Base-by-base conservation (phyloP, 1,284 basidiomycete genomes). In the Trichosporon sp. region DNA sequence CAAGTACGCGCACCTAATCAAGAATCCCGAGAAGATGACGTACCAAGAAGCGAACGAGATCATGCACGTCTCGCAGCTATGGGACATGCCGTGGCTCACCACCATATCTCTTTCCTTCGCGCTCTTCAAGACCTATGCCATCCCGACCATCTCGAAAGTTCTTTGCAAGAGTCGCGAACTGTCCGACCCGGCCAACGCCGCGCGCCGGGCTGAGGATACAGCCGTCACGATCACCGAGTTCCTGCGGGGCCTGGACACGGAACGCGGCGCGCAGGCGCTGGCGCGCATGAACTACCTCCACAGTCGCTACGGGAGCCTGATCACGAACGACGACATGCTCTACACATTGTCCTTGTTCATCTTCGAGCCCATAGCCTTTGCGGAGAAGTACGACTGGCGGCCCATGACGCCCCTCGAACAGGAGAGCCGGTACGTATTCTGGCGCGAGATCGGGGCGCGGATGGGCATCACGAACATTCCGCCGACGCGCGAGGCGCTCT, bases 21-120 rank as follows among this genome's bases (percentile, higher is more conserved):
- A 65, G 32, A 63, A 72, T 38, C 68, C 65, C 8, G 14, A 10
- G 31, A 63, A 37, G 67, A 74, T 74, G 73, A 74, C 70, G 38
- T 72, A 74, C 67, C 21, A 51, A 6, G 73, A 74, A 26, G 69
- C 71, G 7, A 65, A 67, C 65, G 65, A 74, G 59, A 74, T 74
- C 21, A 38, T 70, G 37, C 59, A 65, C 37, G 59, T 65, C 10
- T 68, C 71, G 12, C 63, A 70, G 46, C 37, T 63, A 4, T 72
- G 26, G 67, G 70, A 71, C 40, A 48, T 71, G 40, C 70, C 70
- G 43, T 59, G 68, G 31, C 46, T 71, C 40, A 32, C 43, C 2
- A 26, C 40, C 4, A 43, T 71, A 26, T 48, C 67, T 0, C 70
- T 71, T 19, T 48, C 40, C 5, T 71, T 71, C 48, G 70, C 70